Conservation (phyloP, 202 grass and related monocot species). For the Cymbopogon flexuosus region DNA sequence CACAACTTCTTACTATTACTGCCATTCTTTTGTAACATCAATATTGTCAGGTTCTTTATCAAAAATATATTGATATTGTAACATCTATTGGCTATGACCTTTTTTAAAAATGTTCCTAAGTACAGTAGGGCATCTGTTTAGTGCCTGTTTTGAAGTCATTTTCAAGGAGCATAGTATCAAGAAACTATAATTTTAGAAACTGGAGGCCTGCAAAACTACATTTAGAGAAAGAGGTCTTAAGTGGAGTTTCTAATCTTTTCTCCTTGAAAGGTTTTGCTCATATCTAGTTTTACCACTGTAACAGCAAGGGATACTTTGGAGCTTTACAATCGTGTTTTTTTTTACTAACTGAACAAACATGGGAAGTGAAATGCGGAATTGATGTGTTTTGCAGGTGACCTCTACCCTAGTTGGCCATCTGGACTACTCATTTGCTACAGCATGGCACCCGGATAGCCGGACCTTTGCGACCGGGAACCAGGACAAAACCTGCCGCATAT, state of each 20-base stretch:
- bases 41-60: neutral
- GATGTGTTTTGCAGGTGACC: slow-evolving; percentile 37
- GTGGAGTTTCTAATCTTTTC: neutral
- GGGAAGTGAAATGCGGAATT: neutral
- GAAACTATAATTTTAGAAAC: neutral
- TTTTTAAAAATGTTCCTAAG: neutral
- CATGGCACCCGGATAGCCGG: slow-evolving; percentile 53
- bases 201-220: neutral
- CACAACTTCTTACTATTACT: neutral
- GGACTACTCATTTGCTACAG: slow-evolving; percentile 85
- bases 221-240: neutral
- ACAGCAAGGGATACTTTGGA: neutral
- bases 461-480: slow-evolving; percentile 86
- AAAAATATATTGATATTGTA: neutral
- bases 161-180: neutral
- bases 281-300: neutral
- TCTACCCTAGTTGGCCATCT: slow-evolving; percentile 65
- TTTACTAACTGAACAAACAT: neutral
- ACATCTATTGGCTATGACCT: neutral
- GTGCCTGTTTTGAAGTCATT: neutral
- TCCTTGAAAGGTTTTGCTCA: neutral
- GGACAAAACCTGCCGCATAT: slow-evolving; percentile 83
- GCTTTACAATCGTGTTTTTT: neutral
- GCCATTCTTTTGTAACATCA: neutral
- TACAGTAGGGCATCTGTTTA: neutral